These are phyloP conservation scores for Pythium phragmiticola DNA, from an alignment of 352 stramenopile species.

Conservation along the genomic window DNA sequence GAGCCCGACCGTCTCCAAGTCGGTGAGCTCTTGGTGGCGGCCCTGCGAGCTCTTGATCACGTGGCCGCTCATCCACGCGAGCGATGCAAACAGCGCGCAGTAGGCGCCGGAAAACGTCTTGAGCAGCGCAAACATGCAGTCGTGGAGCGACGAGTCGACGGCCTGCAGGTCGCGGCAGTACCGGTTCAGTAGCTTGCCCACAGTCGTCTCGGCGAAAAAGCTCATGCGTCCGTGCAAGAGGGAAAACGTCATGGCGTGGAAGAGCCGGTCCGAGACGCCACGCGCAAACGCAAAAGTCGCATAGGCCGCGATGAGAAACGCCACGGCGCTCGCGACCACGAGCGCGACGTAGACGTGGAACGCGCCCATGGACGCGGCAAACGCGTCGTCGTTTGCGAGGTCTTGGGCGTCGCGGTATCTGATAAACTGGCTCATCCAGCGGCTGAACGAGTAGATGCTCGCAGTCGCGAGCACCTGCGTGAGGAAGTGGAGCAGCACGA, in stretches of 20 bases:
- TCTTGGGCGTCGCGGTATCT: conserved; percentile 3
- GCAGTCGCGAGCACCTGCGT: conserved; percentile 34
- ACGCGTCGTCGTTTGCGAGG: conserved; percentile 21
- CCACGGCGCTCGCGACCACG: conserved; percentile 13
- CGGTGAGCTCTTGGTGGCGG: not conserved
- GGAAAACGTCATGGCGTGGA: conserved; percentile 24
- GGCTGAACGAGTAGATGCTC: conserved; percentile 39
- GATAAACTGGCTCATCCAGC: conserved; percentile 34
- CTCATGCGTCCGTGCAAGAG: conserved; percentile 25
- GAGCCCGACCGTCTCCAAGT: conserved; percentile 23
- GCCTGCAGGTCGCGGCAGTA: conserved; percentile 32
- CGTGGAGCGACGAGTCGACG: conserved; percentile 33
- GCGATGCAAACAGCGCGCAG: conserved; percentile 36
- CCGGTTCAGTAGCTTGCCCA: conserved; percentile 28
- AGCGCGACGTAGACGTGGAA: conserved; percentile 26
- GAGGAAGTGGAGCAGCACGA: conserved; percentile 33
- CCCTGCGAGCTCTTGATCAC: conserved; percentile 23
- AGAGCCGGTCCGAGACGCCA: conserved; percentile 23
- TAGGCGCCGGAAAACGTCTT: conserved; percentile 38
- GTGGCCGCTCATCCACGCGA: conserved; percentile 40
- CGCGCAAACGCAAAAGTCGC: conserved; percentile 26
- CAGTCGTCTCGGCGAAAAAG: conserved; percentile 29
- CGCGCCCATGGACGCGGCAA: conserved; percentile 8
- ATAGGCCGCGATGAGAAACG: conserved; percentile 22
- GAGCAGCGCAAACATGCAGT: conserved; percentile 26